Percentiles rank a stretch among this genome's conserved stretches.
These are phyloP conservation scores for Musa schizocarpa DNA, from an alignment of 176 grass and related monocot genomes.

Conservation along the genomic window DNA sequence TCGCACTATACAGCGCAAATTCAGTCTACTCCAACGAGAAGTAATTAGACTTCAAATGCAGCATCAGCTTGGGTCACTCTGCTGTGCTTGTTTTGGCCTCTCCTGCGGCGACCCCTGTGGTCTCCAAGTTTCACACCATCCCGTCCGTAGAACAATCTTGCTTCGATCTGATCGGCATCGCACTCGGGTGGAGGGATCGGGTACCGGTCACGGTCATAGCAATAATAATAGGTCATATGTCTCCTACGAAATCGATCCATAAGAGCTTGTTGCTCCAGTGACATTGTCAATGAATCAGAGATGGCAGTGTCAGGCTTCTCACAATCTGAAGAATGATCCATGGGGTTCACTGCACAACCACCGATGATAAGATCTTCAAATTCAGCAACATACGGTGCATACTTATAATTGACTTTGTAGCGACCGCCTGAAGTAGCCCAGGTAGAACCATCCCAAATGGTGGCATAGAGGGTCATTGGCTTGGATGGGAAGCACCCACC, in stretches of 20 bases:
- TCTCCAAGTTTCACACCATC: conserved; percentile 45
- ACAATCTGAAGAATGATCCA: conserved; percentile 17
- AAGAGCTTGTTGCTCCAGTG: conserved; percentile 20
- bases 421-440: conserved; percentile 86
- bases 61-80: conserved; percentile 1
- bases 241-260: conserved; percentile 49
- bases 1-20: conserved; percentile 13
- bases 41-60: conserved; percentile 2
- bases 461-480: conserved; percentile 87
- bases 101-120: conserved; percentile 27
- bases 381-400: conserved; percentile 80
- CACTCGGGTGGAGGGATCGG: conserved; percentile 46
- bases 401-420: conserved; percentile 79
- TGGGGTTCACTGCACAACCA: conserved; percentile 51
- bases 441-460: conserved; percentile 86
- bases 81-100: conserved; percentile 22
- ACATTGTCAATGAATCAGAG: conserved; percentile 11
- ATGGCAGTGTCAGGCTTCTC: not conserved
- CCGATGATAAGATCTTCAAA: conserved; percentile 54
- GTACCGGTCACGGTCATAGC: conserved; percentile 54
- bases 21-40: conserved; percentile 1
- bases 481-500: conserved; percentile 69
- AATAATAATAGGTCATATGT: conserved; percentile 85
- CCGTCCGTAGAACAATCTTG: conserved; percentile 25
- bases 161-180: not conserved